These are phyloP conservation scores for Daedalea quercina DNA, from an alignment of 768 basidiomycete genomes.

Conservation along the genomic window DNA sequence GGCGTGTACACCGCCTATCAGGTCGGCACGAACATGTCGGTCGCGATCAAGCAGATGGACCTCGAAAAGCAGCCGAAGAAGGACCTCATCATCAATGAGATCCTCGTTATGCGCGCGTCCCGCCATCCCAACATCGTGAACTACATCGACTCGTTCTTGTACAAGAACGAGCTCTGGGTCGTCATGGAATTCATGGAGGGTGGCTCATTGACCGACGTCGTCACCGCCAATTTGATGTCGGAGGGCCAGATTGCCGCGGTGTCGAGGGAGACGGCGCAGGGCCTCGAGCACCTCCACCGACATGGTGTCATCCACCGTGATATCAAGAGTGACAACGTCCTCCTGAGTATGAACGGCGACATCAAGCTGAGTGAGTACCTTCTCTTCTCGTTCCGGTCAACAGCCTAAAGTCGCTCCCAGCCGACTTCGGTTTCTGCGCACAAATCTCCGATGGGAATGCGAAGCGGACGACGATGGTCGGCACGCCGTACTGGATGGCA, in stretches of 20 bases:
- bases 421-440: constrained; percentile 98
- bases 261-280: constrained; percentile 86
- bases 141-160: constrained; percentile 96
- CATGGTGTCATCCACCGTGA: constrained; percentile 98
- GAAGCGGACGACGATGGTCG: constrained; percentile 97
- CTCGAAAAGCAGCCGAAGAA: constrained; percentile 99
- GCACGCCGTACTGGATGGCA: constrained; percentile 99
- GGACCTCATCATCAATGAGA: constrained; percentile 99
- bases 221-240: constrained; percentile 93
- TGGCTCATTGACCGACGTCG: constrained; percentile 89
- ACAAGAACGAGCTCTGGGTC: constrained; percentile 98
- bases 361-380: constrained; percentile 89
- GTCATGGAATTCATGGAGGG: constrained; percentile 99
- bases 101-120: constrained; percentile 95
- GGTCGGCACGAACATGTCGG: constrained; percentile 87
- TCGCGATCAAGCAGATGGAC: constrained; percentile 99
- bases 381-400: not conserved
- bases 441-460: constrained; percentile 88
- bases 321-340: constrained; percentile 97
- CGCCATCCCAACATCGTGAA: constrained; percentile 99
- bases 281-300: constrained; percentile 88
- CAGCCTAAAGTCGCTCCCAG: constrained; percentile 35
- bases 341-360: constrained; percentile 88
- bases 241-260: constrained; percentile 99
- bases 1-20: constrained; percentile 99